phyloP scores from a whole-genome alignment of 2,329 filamentous ascomycete genomes.

The Fusarium sulawesiense region DNA sequence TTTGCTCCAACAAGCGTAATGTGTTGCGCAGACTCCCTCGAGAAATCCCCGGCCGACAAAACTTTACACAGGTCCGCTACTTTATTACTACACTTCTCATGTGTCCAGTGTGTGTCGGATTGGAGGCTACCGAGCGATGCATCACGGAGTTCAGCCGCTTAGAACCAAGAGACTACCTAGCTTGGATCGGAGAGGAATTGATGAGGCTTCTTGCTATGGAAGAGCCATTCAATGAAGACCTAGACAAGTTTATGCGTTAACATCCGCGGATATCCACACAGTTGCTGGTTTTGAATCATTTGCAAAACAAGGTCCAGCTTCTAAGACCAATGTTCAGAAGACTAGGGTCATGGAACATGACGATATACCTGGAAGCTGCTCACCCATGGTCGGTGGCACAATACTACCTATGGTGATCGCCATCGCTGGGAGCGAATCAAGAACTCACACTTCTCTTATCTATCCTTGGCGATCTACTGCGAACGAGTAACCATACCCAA shows the following conservation, averaged over 20 bases:
- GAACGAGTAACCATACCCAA: background rate
- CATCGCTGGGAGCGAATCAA: background rate
- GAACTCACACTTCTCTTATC: background rate
- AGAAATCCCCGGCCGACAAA: no score
- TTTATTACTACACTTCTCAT: background rate
- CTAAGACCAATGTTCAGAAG: fast-evolving
- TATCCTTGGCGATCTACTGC: background rate
- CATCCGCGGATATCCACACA: no score
- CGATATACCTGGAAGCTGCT: background rate
- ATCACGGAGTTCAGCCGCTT: fast-evolving
- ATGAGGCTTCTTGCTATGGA: no score
- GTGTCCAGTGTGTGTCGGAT: conserved; percentile 12
- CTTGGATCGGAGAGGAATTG: background rate
- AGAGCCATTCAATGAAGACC: no score
- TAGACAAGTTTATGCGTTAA: no score
- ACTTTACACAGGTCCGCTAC: no score
- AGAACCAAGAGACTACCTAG: fast-evolving
- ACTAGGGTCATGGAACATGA: fast-evolving
- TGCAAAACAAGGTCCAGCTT: background rate
- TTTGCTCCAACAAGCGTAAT: no score
- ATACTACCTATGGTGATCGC: background rate
- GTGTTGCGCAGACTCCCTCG: no score
- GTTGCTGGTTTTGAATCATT: background rate
- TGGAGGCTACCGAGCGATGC: background rate
- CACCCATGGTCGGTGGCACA: background rate